Conservation (phyloP, 164 flowering plant species). For the Vitis rotundifolia region DNA sequence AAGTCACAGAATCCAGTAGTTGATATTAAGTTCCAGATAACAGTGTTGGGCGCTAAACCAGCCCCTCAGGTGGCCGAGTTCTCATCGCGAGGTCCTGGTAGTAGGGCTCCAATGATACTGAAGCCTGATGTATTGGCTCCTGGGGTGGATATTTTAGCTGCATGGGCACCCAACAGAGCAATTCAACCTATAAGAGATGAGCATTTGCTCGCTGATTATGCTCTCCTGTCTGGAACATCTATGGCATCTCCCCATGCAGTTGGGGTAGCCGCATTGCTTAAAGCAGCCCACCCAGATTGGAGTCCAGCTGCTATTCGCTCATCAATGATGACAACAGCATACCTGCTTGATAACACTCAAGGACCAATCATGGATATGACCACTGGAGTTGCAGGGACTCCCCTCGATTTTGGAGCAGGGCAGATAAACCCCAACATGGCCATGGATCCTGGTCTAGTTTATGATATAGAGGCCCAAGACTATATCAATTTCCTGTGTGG, state of each 20-base stretch:
- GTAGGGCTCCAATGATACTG: constrained; percentile 22
- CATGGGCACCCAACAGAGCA: constrained; percentile 27
- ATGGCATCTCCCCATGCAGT: constrained; percentile 38
- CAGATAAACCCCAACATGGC: no score
- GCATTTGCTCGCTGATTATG: constrained; percentile 25
- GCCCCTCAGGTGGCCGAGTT: constrained; percentile 39
- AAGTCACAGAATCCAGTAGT: constrained; percentile 12
- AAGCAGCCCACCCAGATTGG: constrained; percentile 38
- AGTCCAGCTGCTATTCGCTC: constrained; percentile 42
- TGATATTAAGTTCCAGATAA: constrained; percentile 24
- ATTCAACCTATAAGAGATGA: constrained; percentile 10
- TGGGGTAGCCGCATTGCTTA: constrained; percentile 38
- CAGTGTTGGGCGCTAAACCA: constrained; percentile 29
- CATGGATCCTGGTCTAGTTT: no score
- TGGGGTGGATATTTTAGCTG: constrained; percentile 33
- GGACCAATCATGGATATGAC: no score
- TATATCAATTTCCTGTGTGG: no score
- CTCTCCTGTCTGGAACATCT: constrained; percentile 38
- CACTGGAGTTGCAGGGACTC: no score
- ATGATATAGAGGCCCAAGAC: no score
- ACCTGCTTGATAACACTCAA: no score
- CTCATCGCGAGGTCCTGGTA: constrained; percentile 37
- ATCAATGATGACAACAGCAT: constrained; percentile 50
- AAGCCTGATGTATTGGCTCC: constrained; percentile 46
- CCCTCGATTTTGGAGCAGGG: no score